Percentiles rank a stretch among this genome's conserved stretches.
Conservation (phyloP, 805 yeast species). For the Kuraishia piskuri region DNA sequence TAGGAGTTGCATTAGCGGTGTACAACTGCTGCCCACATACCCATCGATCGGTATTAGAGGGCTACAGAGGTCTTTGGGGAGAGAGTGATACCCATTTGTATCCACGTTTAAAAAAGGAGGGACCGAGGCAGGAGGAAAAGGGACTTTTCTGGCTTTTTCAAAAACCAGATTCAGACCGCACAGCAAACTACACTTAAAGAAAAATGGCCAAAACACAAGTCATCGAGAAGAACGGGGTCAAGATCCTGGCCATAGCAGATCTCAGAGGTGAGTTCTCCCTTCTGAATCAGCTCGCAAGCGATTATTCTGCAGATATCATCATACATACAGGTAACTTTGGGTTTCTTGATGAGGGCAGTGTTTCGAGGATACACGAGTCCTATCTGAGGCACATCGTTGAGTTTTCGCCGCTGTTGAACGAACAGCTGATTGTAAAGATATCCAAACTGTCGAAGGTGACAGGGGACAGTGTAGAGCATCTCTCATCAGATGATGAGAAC, state of each 20-base stretch:
- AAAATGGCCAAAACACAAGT: conserved; percentile 7
- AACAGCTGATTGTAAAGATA: conserved; percentile 37
- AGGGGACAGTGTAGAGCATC: conserved; percentile 30
- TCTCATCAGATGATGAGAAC: conserved; percentile 26
- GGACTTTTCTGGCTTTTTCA: no score
- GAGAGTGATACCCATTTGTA: no score
- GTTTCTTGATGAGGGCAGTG: conserved; percentile 53
- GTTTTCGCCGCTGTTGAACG: conserved; percentile 50
- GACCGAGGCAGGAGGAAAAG: no score
- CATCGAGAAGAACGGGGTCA: conserved; percentile 20
- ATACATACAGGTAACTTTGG: conserved; percentile 79
- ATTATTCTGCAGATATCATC: conserved; percentile 39
- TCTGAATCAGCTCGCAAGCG: conserved; percentile 39
- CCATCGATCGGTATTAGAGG: no score
- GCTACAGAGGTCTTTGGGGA: no score
- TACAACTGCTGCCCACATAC: no score
- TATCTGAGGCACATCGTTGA: conserved; percentile 60
- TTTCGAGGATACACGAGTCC: conserved; percentile 44
- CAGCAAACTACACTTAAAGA: not conserved
- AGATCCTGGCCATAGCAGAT: conserved; percentile 45
- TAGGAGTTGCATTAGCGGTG: no score
- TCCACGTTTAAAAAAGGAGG: no score
- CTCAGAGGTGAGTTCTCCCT: conserved; percentile 43
- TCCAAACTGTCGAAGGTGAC: conserved; percentile 40
- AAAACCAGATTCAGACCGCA: no score